Evolutionary conservation across 352 stramenopile species (phyloP), one percentile per base, ranked within the genome.

Genomic region (Globisporangium emineosum): DNA sequence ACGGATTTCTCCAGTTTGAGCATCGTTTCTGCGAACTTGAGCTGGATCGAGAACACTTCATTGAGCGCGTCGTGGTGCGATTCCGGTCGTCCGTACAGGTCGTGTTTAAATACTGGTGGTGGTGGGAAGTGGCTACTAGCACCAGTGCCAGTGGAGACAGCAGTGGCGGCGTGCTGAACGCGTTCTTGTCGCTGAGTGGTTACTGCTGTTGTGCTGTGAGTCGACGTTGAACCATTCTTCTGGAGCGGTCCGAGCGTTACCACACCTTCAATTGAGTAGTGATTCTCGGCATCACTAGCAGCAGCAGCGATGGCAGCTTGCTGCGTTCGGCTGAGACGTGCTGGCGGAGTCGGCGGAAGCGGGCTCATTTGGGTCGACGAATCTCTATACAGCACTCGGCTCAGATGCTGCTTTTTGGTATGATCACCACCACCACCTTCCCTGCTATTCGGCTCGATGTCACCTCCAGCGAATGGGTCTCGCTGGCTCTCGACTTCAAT

Each of bases 21-120:
- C 79, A 91, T 89, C 45, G 79, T 91, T 71, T 91, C 81, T 0
- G 81, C 81, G 30, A 91, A 91, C 49, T 87, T 79, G 13, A 88
- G 55, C 58, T 91, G 79, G 43, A 91, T 69, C 8, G 69, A 75
- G 43, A 89, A 87, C 15, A 91, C 79, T 45, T 91, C 79, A 43
- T 75, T 83, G 23, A 91, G 62, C 10, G 77, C 67, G 23, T 86
- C 78, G 9, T 72, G 53, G 51, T 51, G 49, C 5, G 35, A 21
- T 21, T 45, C 56, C 8, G 52, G 33, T n/a, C 29, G 43, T 6
- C 12, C 25, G 30, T 33, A 33, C 29, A 59, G 13, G 1, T 43
- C 30, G 35, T 35, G 51, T n/a, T 43, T 49, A 29, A 56, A 56
- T 45, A 56, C 10, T 37, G 30, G 30, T 17, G 30, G 25, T 9